phyloP scores from a whole-genome alignment of 108 stramenopile species.

The Licmophora abbreviata region DNA sequence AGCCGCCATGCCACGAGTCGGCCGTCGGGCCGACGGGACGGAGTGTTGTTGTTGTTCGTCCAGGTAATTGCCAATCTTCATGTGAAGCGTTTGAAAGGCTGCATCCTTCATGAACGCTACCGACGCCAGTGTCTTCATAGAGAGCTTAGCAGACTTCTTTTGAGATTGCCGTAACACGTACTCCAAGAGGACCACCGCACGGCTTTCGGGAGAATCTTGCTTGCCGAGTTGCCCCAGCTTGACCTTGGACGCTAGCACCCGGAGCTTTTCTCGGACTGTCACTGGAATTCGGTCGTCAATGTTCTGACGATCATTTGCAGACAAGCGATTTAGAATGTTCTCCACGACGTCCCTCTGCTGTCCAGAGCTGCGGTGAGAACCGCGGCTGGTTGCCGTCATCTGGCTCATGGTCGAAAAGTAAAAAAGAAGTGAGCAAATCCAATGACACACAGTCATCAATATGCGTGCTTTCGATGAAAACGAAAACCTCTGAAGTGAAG shows the following conservation, averaged over 20 bases:
- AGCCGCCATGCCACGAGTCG: neutral
- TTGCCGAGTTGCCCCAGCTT: constrained; percentile 23
- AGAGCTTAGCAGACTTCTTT: constrained; percentile 5
- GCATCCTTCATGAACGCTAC: constrained; percentile 20
- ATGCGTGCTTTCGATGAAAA: no score
- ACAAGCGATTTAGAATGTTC: no score
- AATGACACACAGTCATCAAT: no score
- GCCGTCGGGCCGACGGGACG: neutral
- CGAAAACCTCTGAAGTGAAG: no score
- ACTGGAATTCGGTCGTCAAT: no score
- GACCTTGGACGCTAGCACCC: constrained; percentile 11
- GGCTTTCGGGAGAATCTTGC: constrained; percentile 15
- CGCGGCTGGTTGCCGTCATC: no score
- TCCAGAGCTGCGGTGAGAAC: no score
- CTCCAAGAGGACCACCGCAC: constrained; percentile 29
- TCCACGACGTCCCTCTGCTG: no score
- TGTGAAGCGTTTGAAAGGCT: constrained; percentile 20
- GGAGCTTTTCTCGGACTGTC: constrained; percentile 12
- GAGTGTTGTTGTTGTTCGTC: neutral
- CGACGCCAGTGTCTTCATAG: constrained; percentile 18
- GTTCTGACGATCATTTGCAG: no score
- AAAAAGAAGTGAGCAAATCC: no score
- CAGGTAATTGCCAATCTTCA: constrained; percentile 20
- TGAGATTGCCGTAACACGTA: constrained; percentile 21
- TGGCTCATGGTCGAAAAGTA: no score